A percentile compares a stretch with the other conserved stretches of the same genome.
Conservation (phyloP, 306 rosid genomes). For the Senna siamea region DNA sequence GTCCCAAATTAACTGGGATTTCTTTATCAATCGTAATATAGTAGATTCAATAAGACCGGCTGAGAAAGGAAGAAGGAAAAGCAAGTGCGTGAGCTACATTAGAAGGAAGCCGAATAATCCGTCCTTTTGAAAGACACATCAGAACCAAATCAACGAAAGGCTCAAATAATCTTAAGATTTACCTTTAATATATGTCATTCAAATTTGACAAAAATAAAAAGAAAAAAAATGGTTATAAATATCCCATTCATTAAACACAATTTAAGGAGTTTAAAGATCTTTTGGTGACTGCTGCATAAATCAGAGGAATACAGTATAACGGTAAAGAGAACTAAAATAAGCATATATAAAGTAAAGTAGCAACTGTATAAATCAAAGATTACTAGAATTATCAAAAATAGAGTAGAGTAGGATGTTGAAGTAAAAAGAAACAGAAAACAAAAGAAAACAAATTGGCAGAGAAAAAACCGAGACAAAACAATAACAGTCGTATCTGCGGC, state of each 20-base stretch:
- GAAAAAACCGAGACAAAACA: background rate
- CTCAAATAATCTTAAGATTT: too few relatives aligned
- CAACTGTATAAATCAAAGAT: background rate
- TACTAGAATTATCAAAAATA: background rate
- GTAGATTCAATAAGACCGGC: constrained; percentile 12
- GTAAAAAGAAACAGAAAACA: background rate
- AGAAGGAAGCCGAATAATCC: too few relatives aligned
- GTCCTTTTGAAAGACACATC: background rate
- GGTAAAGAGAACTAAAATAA: background rate
- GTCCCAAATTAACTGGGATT: background rate
- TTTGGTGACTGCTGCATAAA: background rate
- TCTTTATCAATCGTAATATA: constrained; percentile 7
- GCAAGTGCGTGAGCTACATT: too few relatives aligned
- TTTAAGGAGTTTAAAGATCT: background rate
- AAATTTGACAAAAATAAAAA: constrained; percentile 2
- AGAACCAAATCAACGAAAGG: constrained; percentile 15
- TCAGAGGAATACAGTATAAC: background rate
- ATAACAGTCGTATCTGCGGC: background rate
- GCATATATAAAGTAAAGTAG: background rate
- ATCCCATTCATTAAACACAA: background rate
- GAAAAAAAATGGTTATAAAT: background rate
- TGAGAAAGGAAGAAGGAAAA: background rate
- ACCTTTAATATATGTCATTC: background rate
- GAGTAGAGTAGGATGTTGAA: background rate
- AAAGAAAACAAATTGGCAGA: background rate